phyloP scores from a whole-genome alignment of 192 early-diverging fungal genomes.

The Rhizoclosmatium globosum region DNA sequence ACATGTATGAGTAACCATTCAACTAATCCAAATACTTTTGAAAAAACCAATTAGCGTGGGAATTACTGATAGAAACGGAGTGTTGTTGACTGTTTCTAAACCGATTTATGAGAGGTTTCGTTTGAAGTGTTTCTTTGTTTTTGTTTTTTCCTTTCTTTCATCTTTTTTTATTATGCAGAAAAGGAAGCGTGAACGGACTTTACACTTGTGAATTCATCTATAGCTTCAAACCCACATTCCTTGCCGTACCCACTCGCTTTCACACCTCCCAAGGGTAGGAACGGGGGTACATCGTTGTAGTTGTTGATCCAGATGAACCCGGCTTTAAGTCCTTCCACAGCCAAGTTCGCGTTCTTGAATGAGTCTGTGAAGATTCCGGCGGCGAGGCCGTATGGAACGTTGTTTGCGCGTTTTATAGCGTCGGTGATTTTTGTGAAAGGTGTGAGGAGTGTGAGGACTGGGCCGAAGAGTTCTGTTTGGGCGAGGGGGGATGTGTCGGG shows the following conservation, averaged over 20 bases:
- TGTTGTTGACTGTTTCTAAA: too few species aligned
- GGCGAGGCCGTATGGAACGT: constrained; percentile 77
- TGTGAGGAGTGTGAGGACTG: constrained; percentile 78
- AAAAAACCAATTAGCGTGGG: too few species aligned
- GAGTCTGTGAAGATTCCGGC: constrained; percentile 84
- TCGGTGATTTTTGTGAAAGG: constrained; percentile 70
- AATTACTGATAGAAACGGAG: too few species aligned
- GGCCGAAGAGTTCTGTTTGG: constrained; percentile 92
- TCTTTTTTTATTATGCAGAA: too few species aligned
- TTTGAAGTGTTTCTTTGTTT: not conserved
- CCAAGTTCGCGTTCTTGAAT: not conserved
- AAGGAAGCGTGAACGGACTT: constrained; percentile 29
- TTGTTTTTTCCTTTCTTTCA: not conserved
- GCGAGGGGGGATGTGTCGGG: constrained; percentile 71
- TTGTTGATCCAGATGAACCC: constrained; percentile 62
- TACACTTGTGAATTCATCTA: constrained; percentile 30
- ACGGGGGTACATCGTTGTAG: constrained; percentile 62
- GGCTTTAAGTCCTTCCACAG: not conserved
- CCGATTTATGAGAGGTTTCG: too few species aligned
- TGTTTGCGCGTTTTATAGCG: constrained; percentile 82
- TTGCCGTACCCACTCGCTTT: constrained; percentile 49
- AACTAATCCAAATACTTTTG: too few species aligned
- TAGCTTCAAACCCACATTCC: constrained; percentile 37
- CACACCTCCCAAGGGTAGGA: constrained; percentile 69
- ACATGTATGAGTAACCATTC: too few species aligned